A percentile compares a stretch with the other conserved stretches of the same genome.
Evolutionary conservation across 176 grass and related monocot genomes (phyloP).

Genomic region (Lolium perenne): DNA sequence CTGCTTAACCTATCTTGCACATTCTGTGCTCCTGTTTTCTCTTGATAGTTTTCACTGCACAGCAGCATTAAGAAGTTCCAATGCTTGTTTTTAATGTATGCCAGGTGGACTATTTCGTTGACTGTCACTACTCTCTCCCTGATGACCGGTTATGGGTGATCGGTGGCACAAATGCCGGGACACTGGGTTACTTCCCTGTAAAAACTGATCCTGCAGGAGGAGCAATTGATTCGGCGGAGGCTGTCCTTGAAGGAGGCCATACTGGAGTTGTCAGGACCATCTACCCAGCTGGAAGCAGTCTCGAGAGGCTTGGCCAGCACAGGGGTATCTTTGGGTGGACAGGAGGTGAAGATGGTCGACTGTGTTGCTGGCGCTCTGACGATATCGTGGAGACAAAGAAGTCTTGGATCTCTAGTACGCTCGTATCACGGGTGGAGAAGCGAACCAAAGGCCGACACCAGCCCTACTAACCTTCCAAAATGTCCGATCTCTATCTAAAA

Average conservation of each 20-base stretch:
- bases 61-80: neutral
- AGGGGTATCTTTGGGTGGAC: slow-evolving; percentile 92
- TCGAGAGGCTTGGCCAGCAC: slow-evolving; percentile 35
- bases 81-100: neutral
- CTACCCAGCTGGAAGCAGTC: slow-evolving; percentile 50
- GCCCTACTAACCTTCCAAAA: slow-evolving; percentile 62
- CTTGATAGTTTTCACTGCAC: too few relatives aligned
- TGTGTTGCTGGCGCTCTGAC: slow-evolving; percentile 82
- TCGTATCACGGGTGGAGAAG: slow-evolving; percentile 61
- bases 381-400: slow-evolving; percentile 47
- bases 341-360: slow-evolving; percentile 85
- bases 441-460: slow-evolving; percentile 53
- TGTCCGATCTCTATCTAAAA: neutral
- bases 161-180: slow-evolving; percentile 46
- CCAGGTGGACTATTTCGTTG: slow-evolving; percentile 71
- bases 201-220: slow-evolving; percentile 38
- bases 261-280: slow-evolving; percentile 74
- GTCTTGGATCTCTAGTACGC: slow-evolving; percentile 73
- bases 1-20: neutral
- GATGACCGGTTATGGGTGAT: neutral
- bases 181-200: slow-evolving; percentile 83
- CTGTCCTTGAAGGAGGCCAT: slow-evolving; percentile 85
- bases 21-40: neutral
- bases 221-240: slow-evolving; percentile 61
- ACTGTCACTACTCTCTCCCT: slow-evolving; percentile 76